Base-by-base conservation (phyloP, 495 filamentous ascomycete species). In the Choiromyces venosus region DNA sequence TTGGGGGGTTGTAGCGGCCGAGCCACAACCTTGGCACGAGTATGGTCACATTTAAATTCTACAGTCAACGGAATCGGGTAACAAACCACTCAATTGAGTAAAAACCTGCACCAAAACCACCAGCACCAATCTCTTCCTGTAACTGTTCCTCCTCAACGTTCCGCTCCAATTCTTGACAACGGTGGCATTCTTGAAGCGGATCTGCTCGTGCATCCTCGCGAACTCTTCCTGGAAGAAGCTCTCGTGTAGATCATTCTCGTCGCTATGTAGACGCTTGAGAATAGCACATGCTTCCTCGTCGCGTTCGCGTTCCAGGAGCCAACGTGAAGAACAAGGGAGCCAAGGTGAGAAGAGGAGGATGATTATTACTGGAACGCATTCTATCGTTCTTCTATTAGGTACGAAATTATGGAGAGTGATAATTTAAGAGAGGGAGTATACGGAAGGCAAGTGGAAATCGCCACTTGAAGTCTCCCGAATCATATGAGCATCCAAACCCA, bases 401-500 rank as follows among this genome's bases (percentile, higher is more conserved):
- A 1, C 36, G 29, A 67, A 12, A 2, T 37, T 12, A 21, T 39
- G 38, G 46, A 12, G 5, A n/a, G 33, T 1, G 52, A 39, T 16
- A 29, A 10, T 37, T 19, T 42, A 12, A n/a, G n/a, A n/a, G n/a
- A 40, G 37, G 89, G 25, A 84, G 79, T 52, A 89, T 84, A 74
- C 91, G 89, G 10, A 90, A 79, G 71, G 86, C 88, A 39, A 90
- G 86, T 0, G 91, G 89, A 0, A 89, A 82, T 10, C 91, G 86
- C 91, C 91, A 92, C 10, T 90, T 87, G 12, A 88, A 88, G 72
- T 92, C 87, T 40, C 84, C 85, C 81, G 93, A 92, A 10, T 82
- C 83, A 0, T 70, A 74, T 25, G 67, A 66, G 21, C 67, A 70
- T 0, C 66, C 67, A 65, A 74, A 74, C 6, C 72, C 72, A 39